Conservation (phyloP, 106 monocot genomes). For the Phalaenopsis equestris region DNA sequence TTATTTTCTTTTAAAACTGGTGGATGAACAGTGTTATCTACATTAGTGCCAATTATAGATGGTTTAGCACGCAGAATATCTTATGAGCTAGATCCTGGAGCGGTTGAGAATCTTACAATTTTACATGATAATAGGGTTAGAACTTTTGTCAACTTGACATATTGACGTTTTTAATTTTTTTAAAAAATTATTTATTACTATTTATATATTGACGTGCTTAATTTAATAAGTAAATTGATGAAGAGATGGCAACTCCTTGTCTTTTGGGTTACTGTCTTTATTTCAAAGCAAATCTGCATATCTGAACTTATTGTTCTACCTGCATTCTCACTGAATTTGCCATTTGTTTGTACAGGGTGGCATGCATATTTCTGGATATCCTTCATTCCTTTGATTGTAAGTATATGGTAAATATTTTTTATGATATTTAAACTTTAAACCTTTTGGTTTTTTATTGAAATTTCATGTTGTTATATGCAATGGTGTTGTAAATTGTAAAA, state of each 20-base stretch:
- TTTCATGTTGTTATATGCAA: background rate
- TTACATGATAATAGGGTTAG: too few relatives aligned
- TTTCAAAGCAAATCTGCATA: background rate
- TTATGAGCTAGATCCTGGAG: too few relatives aligned
- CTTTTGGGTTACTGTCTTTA: background rate
- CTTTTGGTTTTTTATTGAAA: background rate
- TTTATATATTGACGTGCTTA: background rate
- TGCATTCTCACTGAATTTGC: background rate
- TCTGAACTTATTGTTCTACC: background rate
- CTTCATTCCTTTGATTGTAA: constrained; percentile 21
- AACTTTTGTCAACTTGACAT: background rate
- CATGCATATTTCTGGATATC: constrained; percentile 20
- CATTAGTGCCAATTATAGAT: too few relatives aligned
- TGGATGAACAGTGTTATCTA: too few relatives aligned
- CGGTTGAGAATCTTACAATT: too few relatives aligned
- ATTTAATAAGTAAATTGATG: background rate
- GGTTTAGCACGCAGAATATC: too few relatives aligned
- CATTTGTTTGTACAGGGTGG: constrained; percentile 15
- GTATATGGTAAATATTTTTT: background rate
- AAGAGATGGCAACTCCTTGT: background rate
- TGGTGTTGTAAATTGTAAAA: background rate
- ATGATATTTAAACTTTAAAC: background rate
- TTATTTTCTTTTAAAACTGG: too few relatives aligned
- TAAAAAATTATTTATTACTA: too few relatives aligned
- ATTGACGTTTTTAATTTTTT: background rate